Evolutionary conservation across 2,329 filamentous ascomycete species (phyloP).

Genomic region (Diaporthe capsici): DNA sequence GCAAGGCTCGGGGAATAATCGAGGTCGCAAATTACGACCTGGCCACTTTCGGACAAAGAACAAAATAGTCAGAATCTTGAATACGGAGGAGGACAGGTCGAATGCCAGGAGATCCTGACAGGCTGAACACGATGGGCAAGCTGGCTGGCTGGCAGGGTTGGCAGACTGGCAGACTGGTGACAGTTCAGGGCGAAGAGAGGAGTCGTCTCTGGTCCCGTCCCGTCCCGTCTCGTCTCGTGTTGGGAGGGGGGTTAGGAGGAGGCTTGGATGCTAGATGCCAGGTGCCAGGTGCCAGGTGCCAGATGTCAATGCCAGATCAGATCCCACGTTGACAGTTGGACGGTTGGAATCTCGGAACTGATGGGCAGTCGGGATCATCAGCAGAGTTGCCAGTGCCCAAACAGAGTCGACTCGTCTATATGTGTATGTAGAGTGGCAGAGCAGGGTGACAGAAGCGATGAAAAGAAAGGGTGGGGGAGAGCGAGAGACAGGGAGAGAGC

Average conservation of each 20-base stretch:
- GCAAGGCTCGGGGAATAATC: constrained; percentile 28
- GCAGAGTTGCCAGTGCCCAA: not conserved
- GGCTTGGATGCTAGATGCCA: not conserved
- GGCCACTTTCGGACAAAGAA: constrained; percentile 29
- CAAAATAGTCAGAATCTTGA: constrained; percentile 22
- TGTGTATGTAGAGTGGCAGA: not conserved
- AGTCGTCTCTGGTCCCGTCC: constrained; percentile 4
- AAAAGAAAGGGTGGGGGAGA: not conserved
- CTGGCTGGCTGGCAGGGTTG: not conserved
- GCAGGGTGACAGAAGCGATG: not conserved
- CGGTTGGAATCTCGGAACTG: not conserved
- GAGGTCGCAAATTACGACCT: constrained; percentile 35
- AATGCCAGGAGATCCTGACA: constrained; percentile 1
- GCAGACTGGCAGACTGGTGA: not conserved
- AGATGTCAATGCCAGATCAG: not conserved
- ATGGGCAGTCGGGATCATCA: not conserved
- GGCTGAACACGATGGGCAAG: not conserved
- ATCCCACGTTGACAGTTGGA: not conserved
- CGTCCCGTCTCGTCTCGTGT: constrained; percentile 10
- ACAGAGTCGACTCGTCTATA: not conserved
- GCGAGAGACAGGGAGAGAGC: too few species aligned
- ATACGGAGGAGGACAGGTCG: constrained; percentile 7
- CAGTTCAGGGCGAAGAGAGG: not conserved
- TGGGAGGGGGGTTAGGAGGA: not conserved
- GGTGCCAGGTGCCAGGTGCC: not conserved